phyloP scores from a whole-genome alignment of 306 rosid genomes.

The Arachis hypogaea region DNA sequence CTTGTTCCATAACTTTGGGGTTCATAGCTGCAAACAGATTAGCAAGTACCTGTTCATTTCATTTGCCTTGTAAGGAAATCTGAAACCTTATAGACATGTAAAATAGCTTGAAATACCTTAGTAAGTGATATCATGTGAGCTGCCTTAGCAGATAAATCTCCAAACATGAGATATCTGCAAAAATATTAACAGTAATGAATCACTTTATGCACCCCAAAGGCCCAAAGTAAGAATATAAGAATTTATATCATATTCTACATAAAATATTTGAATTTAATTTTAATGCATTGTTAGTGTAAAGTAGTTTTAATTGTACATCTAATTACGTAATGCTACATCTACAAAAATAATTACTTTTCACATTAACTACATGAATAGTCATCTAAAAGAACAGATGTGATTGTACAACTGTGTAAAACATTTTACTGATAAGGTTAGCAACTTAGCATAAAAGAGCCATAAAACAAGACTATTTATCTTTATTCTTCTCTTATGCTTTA shows the following conservation, averaged over 20 bases:
- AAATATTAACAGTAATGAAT: constrained; percentile 17
- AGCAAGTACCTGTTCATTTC: too few species aligned
- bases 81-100: constrained; percentile 60
- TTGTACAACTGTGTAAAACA: too few species aligned
- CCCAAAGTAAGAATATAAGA: constrained; percentile 14
- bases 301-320: too few species aligned
- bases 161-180: constrained; percentile 81
- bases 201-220: constrained; percentile 24
- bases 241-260: constrained; percentile 10
- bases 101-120: constrained; percentile 54
- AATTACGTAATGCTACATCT: too few species aligned
- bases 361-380: too few species aligned
- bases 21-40: too few species aligned
- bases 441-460: constrained; percentile 1
- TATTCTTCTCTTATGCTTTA: constrained; percentile 24
- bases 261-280: too few species aligned
- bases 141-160: constrained; percentile 86
- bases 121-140: constrained; percentile 88
- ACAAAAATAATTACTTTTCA: too few species aligned
- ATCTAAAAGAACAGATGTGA: too few species aligned
- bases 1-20: too few species aligned
- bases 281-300: too few species aligned
- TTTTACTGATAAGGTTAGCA: neutral
- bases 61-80: constrained; percentile 91
- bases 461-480: constrained; percentile 14